These are phyloP conservation scores for Fomitopsis schrenkii DNA, from an alignment of 1,284 basidiomycete species.

Conservation along the genomic window DNA sequence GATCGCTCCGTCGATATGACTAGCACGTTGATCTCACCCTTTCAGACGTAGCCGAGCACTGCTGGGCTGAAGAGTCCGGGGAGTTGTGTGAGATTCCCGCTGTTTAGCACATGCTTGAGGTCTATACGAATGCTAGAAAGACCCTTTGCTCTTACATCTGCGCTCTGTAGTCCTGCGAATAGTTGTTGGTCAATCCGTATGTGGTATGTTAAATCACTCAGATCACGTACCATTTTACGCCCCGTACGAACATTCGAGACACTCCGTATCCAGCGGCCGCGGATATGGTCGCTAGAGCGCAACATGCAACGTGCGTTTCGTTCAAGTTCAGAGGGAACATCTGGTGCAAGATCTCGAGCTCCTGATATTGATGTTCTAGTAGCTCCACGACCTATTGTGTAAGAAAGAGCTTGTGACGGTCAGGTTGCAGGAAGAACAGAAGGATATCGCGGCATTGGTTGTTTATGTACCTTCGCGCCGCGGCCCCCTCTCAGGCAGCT, in stretches of 20 bases:
- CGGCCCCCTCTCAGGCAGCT: background rate
- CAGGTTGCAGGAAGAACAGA: background rate
- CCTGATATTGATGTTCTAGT: background rate
- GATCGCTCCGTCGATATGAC: background rate
- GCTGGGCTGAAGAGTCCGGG: constrained; percentile 11
- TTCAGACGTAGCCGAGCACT: constrained; percentile 14
- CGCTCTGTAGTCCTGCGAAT: background rate
- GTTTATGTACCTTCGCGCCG: background rate
- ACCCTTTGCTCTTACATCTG: background rate
- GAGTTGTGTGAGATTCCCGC: background rate
- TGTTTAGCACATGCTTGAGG: background rate
- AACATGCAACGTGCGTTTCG: constrained; percentile 26
- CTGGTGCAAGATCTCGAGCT: background rate
- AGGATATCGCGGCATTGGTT: background rate
- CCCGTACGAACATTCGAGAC: constrained; percentile 8
- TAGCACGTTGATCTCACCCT: constrained; percentile 9
- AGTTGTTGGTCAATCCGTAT: background rate
- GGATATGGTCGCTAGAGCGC: constrained; percentile 27
- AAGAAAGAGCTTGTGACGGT: background rate
- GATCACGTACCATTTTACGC: constrained; percentile 13
- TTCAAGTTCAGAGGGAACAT: constrained; percentile 27
- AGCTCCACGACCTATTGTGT: background rate
- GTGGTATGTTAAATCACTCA: background rate
- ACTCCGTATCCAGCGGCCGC: constrained; percentile 26
- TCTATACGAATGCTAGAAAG: background rate